A percentile compares a stretch with the other conserved stretches of the same genome.
These are phyloP conservation scores for Penicillium subrubescens DNA, from an alignment of 495 filamentous ascomycete species.

Conservation along the genomic window DNA sequence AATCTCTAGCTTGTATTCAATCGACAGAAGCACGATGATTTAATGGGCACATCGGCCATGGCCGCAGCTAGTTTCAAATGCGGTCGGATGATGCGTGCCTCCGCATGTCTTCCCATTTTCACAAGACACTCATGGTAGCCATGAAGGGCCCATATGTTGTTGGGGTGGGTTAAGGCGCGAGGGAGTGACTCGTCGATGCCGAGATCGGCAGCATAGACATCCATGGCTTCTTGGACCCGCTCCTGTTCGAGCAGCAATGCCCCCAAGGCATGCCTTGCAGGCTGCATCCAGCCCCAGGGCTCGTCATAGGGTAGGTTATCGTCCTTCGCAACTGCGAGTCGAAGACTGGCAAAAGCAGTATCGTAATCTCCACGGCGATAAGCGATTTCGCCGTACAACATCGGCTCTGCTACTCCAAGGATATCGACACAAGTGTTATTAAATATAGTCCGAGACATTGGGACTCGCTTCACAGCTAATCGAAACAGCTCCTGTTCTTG, in stretches of 20 bases:
- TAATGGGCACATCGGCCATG: constrained; percentile 60
- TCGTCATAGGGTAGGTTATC: constrained; percentile 64
- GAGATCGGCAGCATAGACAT: constrained; percentile 62
- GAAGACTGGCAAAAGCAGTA: constrained; percentile 56
- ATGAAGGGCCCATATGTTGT: constrained; percentile 70
- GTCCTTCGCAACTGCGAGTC: constrained; percentile 53
- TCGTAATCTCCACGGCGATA: constrained; percentile 62
- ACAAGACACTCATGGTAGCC: constrained; percentile 65
- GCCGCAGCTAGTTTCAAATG: constrained; percentile 53
- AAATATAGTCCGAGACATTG: constrained; percentile 58
- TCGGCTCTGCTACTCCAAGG: constrained; percentile 57
- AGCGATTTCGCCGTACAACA: constrained; percentile 70
- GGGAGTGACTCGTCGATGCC: constrained; percentile 58
- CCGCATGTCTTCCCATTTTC: constrained; percentile 48
- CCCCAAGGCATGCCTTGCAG: constrained; percentile 64
- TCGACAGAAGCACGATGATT: constrained; percentile 65
- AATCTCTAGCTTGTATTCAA: constrained; percentile 3
- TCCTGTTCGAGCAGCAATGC: constrained; percentile 65
- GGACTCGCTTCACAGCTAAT: constrained; percentile 47
- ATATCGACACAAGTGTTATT: constrained; percentile 66
- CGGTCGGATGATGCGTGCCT: constrained; percentile 51
- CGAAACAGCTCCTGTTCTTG: constrained; percentile 47
- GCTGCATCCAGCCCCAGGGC: constrained; percentile 74
- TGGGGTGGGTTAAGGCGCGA: constrained; percentile 60
- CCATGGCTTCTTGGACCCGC: constrained; percentile 53